Base-by-base conservation (phyloP, 148 eudicot genomes). In the Vaccinium vitisidaea region DNA sequence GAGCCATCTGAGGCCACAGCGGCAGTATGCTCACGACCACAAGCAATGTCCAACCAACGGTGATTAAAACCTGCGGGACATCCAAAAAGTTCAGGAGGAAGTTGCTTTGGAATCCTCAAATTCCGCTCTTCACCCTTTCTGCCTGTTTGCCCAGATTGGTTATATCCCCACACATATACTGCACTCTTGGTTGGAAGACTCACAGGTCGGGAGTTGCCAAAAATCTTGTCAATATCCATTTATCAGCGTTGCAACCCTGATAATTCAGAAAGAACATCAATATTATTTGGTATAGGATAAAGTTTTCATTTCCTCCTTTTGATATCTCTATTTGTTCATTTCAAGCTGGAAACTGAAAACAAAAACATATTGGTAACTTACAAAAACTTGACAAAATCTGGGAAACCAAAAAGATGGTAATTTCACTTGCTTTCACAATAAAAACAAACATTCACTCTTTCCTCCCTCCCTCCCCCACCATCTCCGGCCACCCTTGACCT, bases 11-110 rank as follows among this genome's bases (percentile, higher is more conserved):
- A 97, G 52, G 98, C 93, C 53, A 93, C 93, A 48, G 95, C 95
- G 0, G 98, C 97, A 12, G 99, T 96, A 89, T 96, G 99, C 86
- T 96, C 99, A 8, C 97, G 92, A 74, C 99, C 99, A 89, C 99
- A 97, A 63, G 98, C 92, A 30, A 97, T 90, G 85, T 97, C 98
- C 84, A 95, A 84, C 99, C 98, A 97, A 23, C 95, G 91, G 25
- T 95, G 89, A 84, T 87, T 93, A 39, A 86, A 84, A 23, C 96
- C 98, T 43, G 89, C 90, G 2, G 94, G 95, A 74, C 98, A 95
- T 14, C 98, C 99, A 74, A 97, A 97, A 74, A 95, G 91, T 87
- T 97, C 95, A 25, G 95, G 93, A 8, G 95, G 96, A 49, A 97
- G 96, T 92, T 92, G 98, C 91, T 91, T 90, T 6, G 99, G 99